Evolutionary conservation across 2,329 filamentous ascomycete species (phyloP).

Genomic region (Huntiella omanensis): DNA sequence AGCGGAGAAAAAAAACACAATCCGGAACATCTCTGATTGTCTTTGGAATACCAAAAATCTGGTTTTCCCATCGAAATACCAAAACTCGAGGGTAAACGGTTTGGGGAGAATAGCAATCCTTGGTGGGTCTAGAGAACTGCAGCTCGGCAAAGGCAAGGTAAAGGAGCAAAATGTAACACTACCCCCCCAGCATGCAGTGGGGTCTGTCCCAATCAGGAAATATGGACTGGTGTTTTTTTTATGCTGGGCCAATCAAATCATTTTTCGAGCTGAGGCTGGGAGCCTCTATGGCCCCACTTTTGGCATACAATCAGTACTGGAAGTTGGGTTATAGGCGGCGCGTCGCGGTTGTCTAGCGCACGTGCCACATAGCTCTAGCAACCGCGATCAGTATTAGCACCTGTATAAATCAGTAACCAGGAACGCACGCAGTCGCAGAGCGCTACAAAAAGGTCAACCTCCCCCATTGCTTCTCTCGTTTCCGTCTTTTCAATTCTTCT

Average conservation of each 20-base stretch:
- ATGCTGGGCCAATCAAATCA: constrained; percentile 4
- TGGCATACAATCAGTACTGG: constrained; percentile 9
- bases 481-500: constrained; percentile 23
- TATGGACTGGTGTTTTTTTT: background rate
- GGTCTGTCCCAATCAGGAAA: constrained; percentile 8
- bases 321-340: constrained; percentile 3
- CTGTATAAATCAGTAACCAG: constrained; percentile 34
- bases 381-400: constrained; percentile 10
- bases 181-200: background rate
- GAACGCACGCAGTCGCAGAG: constrained; percentile 24
- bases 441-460: constrained; percentile 40
- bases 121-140: background rate
- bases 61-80: no score
- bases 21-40: no score
- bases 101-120: no score
- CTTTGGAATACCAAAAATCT: no score
- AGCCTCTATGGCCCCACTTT: background rate
- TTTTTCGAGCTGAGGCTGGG: background rate
- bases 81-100: no score
- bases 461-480: constrained; percentile 30
- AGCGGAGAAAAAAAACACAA: no score
- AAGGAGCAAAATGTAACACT: constrained; percentile 7
- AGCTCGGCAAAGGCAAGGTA: constrained; percentile 6
- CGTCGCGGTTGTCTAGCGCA: constrained; percentile 10
- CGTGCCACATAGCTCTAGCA: constrained; percentile 8